Evolutionary conservation across 148 eudicot genomes (phyloP), one percentile per base, ranked within the genome.

Genomic region (Dysphania ambrosioides): DNA sequence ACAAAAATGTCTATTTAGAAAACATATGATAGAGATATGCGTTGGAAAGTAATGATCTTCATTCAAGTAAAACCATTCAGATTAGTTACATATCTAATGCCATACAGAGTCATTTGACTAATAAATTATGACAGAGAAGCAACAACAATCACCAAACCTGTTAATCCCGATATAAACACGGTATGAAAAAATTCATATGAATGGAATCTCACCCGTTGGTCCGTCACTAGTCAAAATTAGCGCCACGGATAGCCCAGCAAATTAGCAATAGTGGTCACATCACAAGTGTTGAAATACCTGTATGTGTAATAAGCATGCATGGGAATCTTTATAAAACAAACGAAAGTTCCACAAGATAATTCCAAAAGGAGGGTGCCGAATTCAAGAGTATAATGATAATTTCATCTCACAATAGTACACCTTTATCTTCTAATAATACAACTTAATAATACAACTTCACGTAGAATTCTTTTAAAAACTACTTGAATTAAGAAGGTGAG

Each of bases 1-100:
- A 64, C 47, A 40, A 56, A 66, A 49, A 19, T 61, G 79, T 71
- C 75, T 29, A 8, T 71, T 36, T 56, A 72, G 41, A 31, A 23
- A 13, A 61, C 32, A 73, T 65, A 72, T 66, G 29, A 64, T 66
- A 34, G 65, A 66, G 58, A 6, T 53, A 47, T 64, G 32, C 42
- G 8, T 5, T 72, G 18, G 60, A 36, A 66, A 57, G 9, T 40
- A 36, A 47, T 66, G 53, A 65, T 55, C 9, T 38, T 56, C 56
- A 40, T 67, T 70, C 77, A 75, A 71, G 55, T 53, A 62, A 66
- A n/a, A 36, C 62, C 21, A 61, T 44, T 42, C 10, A 16, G 41
- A 63, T 49, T 51, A 51, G 49, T 59, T 49, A 61, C 63, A 74
- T 74, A 38, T 74, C 61, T 51, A 49, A 26, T 59, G 30, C 31